Conservation (phyloP, 345 rosid genomes). For the Rhodamnia argentea region DNA sequence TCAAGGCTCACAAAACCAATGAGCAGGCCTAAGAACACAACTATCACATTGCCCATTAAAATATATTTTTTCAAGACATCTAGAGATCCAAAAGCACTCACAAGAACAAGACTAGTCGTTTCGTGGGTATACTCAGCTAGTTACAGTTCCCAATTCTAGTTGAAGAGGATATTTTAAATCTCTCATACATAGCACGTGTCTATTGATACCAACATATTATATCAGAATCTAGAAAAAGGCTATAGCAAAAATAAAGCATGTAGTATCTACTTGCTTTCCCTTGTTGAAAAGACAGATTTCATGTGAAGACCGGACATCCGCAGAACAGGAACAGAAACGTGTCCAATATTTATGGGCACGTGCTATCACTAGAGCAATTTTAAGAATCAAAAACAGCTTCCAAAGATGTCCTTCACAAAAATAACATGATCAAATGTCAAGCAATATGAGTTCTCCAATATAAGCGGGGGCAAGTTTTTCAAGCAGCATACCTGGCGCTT, state of each 20-base stretch:
- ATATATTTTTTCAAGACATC: not conserved
- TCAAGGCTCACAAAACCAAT: not conserved
- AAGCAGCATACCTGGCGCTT: slow-evolving; percentile 69
- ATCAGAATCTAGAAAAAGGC: not conserved
- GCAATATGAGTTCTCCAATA: not conserved
- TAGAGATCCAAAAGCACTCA: not conserved
- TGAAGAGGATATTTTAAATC: not conserved
- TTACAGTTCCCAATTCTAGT: not conserved
- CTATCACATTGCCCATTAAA: not conserved
- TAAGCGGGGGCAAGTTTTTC: not conserved
- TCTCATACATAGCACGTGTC: not conserved
- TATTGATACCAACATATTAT: not conserved
- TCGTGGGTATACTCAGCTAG: not conserved
- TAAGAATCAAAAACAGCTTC: not conserved
- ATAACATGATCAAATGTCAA: not conserved
- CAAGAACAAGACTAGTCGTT: not conserved
- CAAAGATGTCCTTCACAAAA: not conserved
- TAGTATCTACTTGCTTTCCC: not conserved
- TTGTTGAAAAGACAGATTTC: not conserved
- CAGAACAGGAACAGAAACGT: not conserved
- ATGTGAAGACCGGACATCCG: not conserved
- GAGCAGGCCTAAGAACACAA: not conserved
- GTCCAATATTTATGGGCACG: not conserved
- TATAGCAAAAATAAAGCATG: not conserved
- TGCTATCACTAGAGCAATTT: not conserved